phyloP scores from a whole-genome alignment of 441 rosid species.

The Erodium trifolium region DNA sequence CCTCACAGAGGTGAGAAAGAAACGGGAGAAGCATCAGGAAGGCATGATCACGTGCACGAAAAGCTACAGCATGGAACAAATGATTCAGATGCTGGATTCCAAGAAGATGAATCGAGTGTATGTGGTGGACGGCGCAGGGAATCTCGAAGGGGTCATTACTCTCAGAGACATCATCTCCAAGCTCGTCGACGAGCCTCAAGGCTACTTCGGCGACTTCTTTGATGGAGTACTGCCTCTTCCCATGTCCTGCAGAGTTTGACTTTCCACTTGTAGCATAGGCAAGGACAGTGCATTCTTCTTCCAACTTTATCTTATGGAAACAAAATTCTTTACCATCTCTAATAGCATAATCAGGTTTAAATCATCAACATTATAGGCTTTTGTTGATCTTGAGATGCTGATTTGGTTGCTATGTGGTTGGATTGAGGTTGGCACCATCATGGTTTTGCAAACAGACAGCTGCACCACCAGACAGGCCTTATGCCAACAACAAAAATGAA shows the following conservation, averaged over 20 bases:
- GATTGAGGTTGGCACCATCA: no score
- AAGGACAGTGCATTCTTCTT: no score
- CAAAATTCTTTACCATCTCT: no score
- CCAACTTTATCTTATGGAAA: no score
- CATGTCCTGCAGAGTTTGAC: slow-evolving; percentile 4
- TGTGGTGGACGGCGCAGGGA: slow-evolving; percentile 68
- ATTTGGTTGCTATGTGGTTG: no score
- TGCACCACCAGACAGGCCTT: no score
- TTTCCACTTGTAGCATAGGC: no score
- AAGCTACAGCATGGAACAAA: slow-evolving; percentile 50
- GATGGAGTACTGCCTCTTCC: slow-evolving; percentile 87
- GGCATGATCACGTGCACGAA: slow-evolving; percentile 69
- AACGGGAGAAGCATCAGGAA: slow-evolving; percentile 51
- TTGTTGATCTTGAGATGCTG: no score
- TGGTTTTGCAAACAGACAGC: no score
- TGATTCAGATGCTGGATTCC: slow-evolving; percentile 60
- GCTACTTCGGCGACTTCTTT: slow-evolving; percentile 95
- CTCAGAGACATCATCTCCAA: slow-evolving; percentile 82
- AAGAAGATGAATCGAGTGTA: slow-evolving; percentile 67
- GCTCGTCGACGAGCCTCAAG: slow-evolving; percentile 86
- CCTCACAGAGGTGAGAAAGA: slow-evolving; percentile 51
- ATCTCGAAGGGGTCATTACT: slow-evolving; percentile 84
- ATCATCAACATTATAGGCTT: no score
- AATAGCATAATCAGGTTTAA: no score
- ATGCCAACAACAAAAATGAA: no score